A percentile compares a stretch with the other conserved stretches of the same genome.
Evolutionary conservation across 2,329 filamentous ascomycete genomes (phyloP).

Genomic region (Acrodontium crateriforme): DNA sequence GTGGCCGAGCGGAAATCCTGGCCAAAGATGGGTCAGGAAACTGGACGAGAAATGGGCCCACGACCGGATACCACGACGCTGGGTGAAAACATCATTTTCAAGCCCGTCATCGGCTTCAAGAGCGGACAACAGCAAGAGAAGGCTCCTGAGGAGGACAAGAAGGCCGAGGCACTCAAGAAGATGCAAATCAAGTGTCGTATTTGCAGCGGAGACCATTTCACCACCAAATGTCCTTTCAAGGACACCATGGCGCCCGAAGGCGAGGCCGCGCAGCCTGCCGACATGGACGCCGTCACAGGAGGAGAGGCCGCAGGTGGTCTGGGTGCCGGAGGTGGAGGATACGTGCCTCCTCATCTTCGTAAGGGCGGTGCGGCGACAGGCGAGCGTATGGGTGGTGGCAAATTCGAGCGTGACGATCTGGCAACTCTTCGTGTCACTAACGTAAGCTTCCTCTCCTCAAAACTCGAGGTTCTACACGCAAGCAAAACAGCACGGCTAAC

Average conservation of each 20-base stretch:
- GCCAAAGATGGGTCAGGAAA: slow-evolving; percentile 83
- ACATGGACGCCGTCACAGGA: slow-evolving; percentile 33
- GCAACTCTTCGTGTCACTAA: slow-evolving; percentile 96
- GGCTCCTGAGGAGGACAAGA: slow-evolving; percentile 54
- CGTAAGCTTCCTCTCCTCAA: slow-evolving; percentile 39
- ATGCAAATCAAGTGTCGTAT: slow-evolving; percentile 99
- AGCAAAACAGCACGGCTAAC: too few species aligned
- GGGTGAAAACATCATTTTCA: slow-evolving; percentile 97
- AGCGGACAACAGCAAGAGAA: slow-evolving; percentile 68
- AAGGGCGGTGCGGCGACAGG: slow-evolving; percentile 52
- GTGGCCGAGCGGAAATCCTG: slow-evolving; percentile 90
- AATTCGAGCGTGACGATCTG: slow-evolving; percentile 92
- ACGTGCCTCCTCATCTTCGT: slow-evolving; percentile 86
- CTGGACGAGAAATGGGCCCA: slow-evolving; percentile 70
- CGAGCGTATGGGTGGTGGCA: slow-evolving; percentile 82
- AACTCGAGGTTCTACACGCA: too few species aligned
- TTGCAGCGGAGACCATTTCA: slow-evolving; percentile 98
- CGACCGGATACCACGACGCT: slow-evolving; percentile 82
- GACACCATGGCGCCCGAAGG: slow-evolving; percentile 89
- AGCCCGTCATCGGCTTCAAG: slow-evolving; percentile 87
- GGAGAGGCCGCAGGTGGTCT: slow-evolving; percentile 36
- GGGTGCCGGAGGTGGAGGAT: slow-evolving; percentile 61
- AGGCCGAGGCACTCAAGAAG: slow-evolving; percentile 68
- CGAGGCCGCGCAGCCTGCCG: slow-evolving; percentile 31
- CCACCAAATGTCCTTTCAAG: slow-evolving; percentile 97